These are phyloP conservation scores for Tubosaeta sp. DNA, from an alignment of 768 basidiomycete species.

Conservation along the genomic window DNA sequence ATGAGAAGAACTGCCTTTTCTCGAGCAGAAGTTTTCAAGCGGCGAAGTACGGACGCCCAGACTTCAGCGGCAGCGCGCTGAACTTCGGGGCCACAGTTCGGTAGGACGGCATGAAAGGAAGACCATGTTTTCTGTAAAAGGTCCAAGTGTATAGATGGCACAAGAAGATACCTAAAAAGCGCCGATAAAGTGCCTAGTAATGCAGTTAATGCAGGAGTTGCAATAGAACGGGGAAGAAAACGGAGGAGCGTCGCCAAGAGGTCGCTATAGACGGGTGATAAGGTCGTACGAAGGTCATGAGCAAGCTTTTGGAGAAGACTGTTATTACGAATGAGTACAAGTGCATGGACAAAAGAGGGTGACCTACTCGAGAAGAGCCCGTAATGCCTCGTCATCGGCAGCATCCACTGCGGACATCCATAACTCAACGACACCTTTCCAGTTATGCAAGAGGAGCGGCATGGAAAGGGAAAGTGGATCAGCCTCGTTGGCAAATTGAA, in stretches of 20 bases:
- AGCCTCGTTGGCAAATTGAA: conserved; percentile 61
- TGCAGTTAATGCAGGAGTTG: conserved; percentile 54
- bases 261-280: conserved; percentile 57
- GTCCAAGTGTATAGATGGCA: conserved; percentile 53
- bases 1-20: conserved; percentile 56
- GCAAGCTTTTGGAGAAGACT: conserved; percentile 77
- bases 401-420: conserved; percentile 58
- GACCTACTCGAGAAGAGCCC: conserved; percentile 72
- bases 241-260: conserved; percentile 53
- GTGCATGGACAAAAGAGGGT: not conserved
- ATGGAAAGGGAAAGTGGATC: conserved; percentile 66
- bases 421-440: conserved; percentile 58
- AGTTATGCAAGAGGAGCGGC: conserved; percentile 78
- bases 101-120: conserved; percentile 44
- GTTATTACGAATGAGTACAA: conserved; percentile 7
- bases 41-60: conserved; percentile 75
- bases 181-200: conserved; percentile 66
- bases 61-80: conserved; percentile 81
- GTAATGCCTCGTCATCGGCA: conserved; percentile 70
- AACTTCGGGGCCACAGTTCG: conserved; percentile 63
- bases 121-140: conserved; percentile 61
- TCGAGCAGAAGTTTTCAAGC: conserved; percentile 59
- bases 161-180: conserved; percentile 69
- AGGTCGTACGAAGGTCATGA: conserved; percentile 76
- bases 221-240: conserved; percentile 55